Base-by-base conservation (phyloP, 2,329 filamentous ascomycete genomes). In the Stachybotrys elegans region DNA sequence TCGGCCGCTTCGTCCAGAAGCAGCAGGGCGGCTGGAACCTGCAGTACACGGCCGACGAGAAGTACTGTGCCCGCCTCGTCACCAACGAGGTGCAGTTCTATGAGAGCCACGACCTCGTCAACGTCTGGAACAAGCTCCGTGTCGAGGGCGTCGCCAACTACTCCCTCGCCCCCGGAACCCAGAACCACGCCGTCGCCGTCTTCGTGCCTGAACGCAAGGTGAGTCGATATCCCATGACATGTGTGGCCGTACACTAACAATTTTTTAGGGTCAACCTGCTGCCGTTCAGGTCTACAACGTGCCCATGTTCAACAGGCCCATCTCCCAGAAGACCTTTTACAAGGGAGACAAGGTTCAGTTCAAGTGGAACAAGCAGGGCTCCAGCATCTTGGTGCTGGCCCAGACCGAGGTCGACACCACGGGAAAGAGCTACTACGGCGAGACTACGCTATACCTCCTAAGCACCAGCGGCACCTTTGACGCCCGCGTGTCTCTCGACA, bases 31-130 rank as follows among this genome's bases (percentile, higher is more conserved):
- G 91, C 59, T 97, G 92, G 92, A 97, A 96, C 64, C 75, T 98
- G 61, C 92, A 97, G 70, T 98, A 97, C 69, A 95, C 91, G 22
- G 79, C 81, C 47, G 93, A 98, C 62, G 93, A 98, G 76, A 81
- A 83, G 64, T 92, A 88, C 66, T 97, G 92, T 66, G 93, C 92
- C 53, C 89, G 93, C 54, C 78, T 84, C 50, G 92, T 97, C 57
- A 96, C 88, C 66, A 98, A 98, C 65, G 91, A 97, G 74, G 88
- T 98, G 45, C 93, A 97, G 59, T 95, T 98, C 67, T 97, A 92
- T 73, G 80, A 95, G 68, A 93, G 88, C 64, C 78, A 85, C 53
- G 84, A 97, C 62, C 75, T 97, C 60, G 73, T 78, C 54, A 91
- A 82, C 39, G 88, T 95, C 49, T 96, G 91, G 90, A 95, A 95